These are phyloP conservation scores for Cordyceps javanica DNA, from an alignment of 2,329 filamentous ascomycete species.

Conservation along the genomic window DNA sequence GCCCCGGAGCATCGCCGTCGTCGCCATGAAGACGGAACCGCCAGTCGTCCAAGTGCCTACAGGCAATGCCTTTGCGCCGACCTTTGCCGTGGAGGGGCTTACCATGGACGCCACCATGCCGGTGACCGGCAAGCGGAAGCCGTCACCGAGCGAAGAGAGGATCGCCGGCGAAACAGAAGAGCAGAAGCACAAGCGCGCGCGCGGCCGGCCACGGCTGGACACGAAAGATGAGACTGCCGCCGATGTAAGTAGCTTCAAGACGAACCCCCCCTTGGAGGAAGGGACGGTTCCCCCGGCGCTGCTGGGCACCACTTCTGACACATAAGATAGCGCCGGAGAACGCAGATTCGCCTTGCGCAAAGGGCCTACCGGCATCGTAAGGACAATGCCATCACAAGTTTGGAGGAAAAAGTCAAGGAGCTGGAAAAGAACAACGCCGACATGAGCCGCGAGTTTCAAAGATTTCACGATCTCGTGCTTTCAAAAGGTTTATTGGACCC, in stretches of 20 bases:
- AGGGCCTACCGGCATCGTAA: conserved; percentile 80
- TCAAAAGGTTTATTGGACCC: conserved; percentile 51
- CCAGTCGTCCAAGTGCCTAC: not conserved
- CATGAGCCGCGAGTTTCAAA: conserved; percentile 66
- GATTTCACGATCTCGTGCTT: conserved; percentile 57
- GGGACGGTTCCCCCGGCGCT: too few species aligned
- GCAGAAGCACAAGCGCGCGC: conserved; percentile 51
- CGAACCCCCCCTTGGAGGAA: too few species aligned
- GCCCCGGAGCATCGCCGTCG: not conserved
- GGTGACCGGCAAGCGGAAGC: conserved; percentile 18
- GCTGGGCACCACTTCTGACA: conserved; percentile 19
- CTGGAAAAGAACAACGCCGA: conserved; percentile 65
- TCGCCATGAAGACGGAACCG: conserved; percentile 5
- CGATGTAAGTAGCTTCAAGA: conserved; percentile 54
- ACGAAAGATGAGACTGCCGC: conserved; percentile 71
- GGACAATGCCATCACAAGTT: conserved; percentile 68
- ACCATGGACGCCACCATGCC: not conserved
- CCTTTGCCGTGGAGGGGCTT: not conserved
- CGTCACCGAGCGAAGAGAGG: conserved; percentile 14
- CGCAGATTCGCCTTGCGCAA: conserved; percentile 82
- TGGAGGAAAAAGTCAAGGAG: conserved; percentile 63
- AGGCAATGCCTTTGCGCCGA: not conserved
- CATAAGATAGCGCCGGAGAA: conserved; percentile 62
- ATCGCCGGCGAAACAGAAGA: conserved; percentile 30
- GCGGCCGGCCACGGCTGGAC: conserved; percentile 70